phyloP scores from a whole-genome alignment of 768 basidiomycete genomes.

The Pholiota microspora region DNA sequence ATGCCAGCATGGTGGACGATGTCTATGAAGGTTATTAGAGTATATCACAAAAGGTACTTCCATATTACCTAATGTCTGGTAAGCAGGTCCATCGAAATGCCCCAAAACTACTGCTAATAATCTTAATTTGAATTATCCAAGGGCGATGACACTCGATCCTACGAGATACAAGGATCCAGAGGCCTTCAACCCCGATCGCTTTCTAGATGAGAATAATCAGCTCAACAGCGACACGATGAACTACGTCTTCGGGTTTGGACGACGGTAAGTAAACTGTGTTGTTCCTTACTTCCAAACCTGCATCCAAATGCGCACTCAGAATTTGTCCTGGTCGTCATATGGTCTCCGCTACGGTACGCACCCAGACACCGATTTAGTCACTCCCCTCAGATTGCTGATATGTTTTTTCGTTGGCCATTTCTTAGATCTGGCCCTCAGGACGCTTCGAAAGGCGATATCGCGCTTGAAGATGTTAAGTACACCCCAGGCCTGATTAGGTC shows the following conservation, averaged over 20 bases:
- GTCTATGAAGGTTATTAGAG: conserved; percentile 27
- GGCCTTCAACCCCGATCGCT: conserved; percentile 29
- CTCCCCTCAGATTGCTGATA: too few species aligned
- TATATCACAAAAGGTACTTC: conserved; percentile 21
- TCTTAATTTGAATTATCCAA: not conserved
- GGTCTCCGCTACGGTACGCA: not conserved
- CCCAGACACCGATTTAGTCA: too few species aligned
- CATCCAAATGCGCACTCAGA: not conserved
- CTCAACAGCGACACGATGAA: conserved; percentile 9
- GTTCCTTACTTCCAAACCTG: not conserved
- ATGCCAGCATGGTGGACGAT: conserved; percentile 25
- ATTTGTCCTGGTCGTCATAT: not conserved
- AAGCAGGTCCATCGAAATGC: not conserved
- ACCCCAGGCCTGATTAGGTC: too few species aligned
- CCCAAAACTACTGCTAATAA: not conserved
- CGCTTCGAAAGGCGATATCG: too few species aligned
- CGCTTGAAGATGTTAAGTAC: too few species aligned
- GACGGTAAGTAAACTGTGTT: conserved; percentile 9
- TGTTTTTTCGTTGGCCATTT: too few species aligned
- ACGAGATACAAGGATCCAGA: conserved; percentile 20
- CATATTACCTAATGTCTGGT: conserved; percentile 21
- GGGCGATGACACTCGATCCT: conserved; percentile 26
- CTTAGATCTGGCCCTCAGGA: too few species aligned
- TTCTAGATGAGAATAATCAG: conserved; percentile 10
- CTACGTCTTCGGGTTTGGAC: conserved; percentile 18